phyloP scores from a whole-genome alignment of 331 rosid genomes.

The Pyracantha coccinea region DNA sequence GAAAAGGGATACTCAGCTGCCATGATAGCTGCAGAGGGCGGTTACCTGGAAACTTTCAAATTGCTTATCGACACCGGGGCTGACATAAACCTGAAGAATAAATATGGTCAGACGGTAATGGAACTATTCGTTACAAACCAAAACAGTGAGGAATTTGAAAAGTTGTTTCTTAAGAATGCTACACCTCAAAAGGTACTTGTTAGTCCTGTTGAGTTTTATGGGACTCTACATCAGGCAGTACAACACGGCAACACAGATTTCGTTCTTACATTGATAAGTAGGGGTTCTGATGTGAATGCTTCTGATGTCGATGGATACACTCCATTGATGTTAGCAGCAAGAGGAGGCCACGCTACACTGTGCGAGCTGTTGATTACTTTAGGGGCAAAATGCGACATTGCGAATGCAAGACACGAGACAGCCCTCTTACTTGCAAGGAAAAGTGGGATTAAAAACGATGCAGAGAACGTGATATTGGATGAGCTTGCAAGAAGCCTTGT shows the following conservation, averaged over 20 bases:
- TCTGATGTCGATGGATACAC: slow-evolving; percentile 15
- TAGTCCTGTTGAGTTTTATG: slow-evolving; percentile 6
- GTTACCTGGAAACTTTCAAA: slow-evolving; percentile 14
- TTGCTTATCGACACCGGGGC: slow-evolving; percentile 46
- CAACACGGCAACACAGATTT: slow-evolving; percentile 26
- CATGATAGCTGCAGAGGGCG: slow-evolving; percentile 34
- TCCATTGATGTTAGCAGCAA: too few species aligned
- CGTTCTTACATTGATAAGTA: slow-evolving; percentile 18
- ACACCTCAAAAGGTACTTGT: slow-evolving; percentile 8
- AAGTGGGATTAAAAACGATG: slow-evolving; percentile 28
- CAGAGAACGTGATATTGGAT: slow-evolving; percentile 40
- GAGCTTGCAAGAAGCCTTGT: slow-evolving; percentile 36
- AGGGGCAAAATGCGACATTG: neutral
- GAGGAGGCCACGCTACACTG: too few species aligned
- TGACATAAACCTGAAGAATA: slow-evolving; percentile 27
- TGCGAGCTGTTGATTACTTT: too few species aligned
- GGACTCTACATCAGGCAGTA: slow-evolving; percentile 37
- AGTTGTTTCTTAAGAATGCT: slow-evolving; percentile 25
- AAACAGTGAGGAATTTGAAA: slow-evolving; percentile 26
- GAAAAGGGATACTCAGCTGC: slow-evolving; percentile 50
- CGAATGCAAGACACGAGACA: slow-evolving; percentile 22
- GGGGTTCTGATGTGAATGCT: slow-evolving; percentile 32
- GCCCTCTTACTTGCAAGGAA: slow-evolving; percentile 40
- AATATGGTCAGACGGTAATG: slow-evolving; percentile 31
- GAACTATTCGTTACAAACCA: slow-evolving; percentile 27